Evolutionary conservation across 305 asterid species (phyloP), one percentile per base, ranked within the genome.

Genomic region (Solanum chacoense): DNA sequence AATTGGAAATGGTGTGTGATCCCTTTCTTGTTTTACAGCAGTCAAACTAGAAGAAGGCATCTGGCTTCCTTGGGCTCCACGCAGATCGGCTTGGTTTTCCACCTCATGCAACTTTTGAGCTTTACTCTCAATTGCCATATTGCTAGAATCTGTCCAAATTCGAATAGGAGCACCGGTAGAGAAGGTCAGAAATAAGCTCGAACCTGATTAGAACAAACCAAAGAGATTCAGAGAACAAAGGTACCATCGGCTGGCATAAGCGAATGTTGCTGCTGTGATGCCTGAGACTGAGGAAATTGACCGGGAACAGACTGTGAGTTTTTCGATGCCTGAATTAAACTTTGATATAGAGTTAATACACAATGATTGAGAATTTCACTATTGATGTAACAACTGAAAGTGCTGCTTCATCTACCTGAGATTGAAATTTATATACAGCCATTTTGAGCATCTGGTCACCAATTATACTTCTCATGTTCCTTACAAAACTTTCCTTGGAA

Each of bases 371-470:
- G 63, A 55, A 35, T 38, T 89, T 8, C 55, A n/a, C 37, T 12
- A 34, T 7, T 85, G 29, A 31, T 40, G 13, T 45, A 74, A 87
- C 76, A 87, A 32, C 38, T 31, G 74, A 75, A 34, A 11, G 26
- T 50, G 38, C 84, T 34, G 84, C 34, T 87, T 73, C 77, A 89
- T 87, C 79, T 85, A 95, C 99, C 94, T 95, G 98, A 89, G 94
- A 91, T 91, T 97, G 98, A 88, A 96, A 91, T 91, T 94, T 96
- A 92, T 88, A 94, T 24, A 96, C 97, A 84, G 98, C 99, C 94
- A 94, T 91, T 92, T 95, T 96, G 85, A 96, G 93, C 99, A 96
- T 95, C 89, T 95, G 98, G 90, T 97, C 98, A 87, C 99, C 99
- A 2, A 95, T 98, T 29, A 97, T 93, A 89, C 93, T 94, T 91